phyloP scores from a whole-genome alignment of 768 basidiomycete genomes.

The Leccinum ochraceum region DNA sequence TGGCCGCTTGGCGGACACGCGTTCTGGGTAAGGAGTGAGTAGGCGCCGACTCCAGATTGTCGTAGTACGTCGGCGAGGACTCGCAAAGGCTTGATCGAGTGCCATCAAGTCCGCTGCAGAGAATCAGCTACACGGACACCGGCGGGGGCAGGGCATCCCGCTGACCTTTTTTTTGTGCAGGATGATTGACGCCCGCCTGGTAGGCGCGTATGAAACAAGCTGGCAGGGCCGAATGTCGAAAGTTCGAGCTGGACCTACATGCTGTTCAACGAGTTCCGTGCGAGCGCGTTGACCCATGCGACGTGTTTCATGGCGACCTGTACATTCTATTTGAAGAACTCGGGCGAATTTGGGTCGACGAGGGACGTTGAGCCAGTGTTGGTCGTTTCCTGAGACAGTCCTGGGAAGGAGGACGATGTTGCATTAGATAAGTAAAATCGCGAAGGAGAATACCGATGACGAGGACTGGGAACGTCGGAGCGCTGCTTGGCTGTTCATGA shows the following conservation, averaged over 20 bases:
- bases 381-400: slow-evolving; percentile 29
- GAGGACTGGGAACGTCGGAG: slow-evolving; percentile 17
- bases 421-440: slow-evolving; percentile 5
- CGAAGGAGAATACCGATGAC: slow-evolving; percentile 19
- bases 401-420: slow-evolving; percentile 9
- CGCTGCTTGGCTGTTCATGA: neutral
- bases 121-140: neutral
- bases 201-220: slow-evolving; percentile 40
- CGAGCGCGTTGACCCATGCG: slow-evolving; percentile 44
- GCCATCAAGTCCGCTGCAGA: slow-evolving; percentile 32
- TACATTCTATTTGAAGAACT: slow-evolving; percentile 59
- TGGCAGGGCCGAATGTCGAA: too few relatives aligned
- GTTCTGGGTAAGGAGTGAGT: slow-evolving; percentile 14
- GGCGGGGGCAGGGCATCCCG: slow-evolving; percentile 1
- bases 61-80: too few relatives aligned
- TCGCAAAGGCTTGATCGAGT: too few relatives aligned
- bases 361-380: slow-evolving; percentile 14
- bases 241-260: slow-evolving; percentile 12
- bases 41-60: too few relatives aligned
- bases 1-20: slow-evolving; percentile 37
- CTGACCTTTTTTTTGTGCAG: slow-evolving; percentile 55
- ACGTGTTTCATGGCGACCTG: slow-evolving; percentile 51
- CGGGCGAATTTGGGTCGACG: slow-evolving; percentile 58
- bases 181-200: slow-evolving; percentile 48
- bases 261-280: slow-evolving; percentile 47